phyloP scores from a whole-genome alignment of 768 basidiomycete genomes.

The Phanerochaete sordida region DNA sequence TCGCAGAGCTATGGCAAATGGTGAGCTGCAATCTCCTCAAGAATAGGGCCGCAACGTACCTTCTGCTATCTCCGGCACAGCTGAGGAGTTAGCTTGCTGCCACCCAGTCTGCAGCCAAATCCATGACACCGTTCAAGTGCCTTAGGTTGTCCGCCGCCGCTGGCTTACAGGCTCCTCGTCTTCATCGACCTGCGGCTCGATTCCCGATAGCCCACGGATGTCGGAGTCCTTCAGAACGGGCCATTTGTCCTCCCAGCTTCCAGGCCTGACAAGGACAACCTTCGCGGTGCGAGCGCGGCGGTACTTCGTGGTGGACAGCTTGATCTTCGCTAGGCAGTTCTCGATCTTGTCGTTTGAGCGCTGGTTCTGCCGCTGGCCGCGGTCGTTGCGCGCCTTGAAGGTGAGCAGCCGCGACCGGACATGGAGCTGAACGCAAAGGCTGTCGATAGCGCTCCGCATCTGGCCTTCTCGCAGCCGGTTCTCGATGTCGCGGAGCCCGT shows the following conservation, averaged over 20 bases:
- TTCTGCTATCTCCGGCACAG: background rate
- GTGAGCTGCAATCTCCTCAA: background rate
- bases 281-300: slow-evolving; percentile 4
- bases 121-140: slow-evolving; percentile 10
- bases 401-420: slow-evolving; percentile 10
- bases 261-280: background rate
- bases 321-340: background rate
- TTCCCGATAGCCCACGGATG: background rate
- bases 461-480: slow-evolving; percentile 15
- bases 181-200: background rate
- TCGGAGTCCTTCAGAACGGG: slow-evolving; percentile 3
- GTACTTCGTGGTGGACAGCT: background rate
- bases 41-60: background rate
- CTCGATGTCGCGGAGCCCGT: slow-evolving; percentile 4
- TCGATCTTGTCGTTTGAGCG: slow-evolving; percentile 1
- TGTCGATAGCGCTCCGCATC: slow-evolving; percentile 10
- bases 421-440: slow-evolving; percentile 14
- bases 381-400: slow-evolving; percentile 11
- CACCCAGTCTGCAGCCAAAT: slow-evolving; percentile 9
- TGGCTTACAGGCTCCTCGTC: background rate
- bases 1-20: background rate
- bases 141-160: background rate
- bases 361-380: slow-evolving; percentile 12
- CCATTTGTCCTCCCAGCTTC: slow-evolving; percentile 1
- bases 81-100: background rate